phyloP scores from a whole-genome alignment of 2,329 filamentous ascomycete species.

The Hymenoscyphus repandus region DNA sequence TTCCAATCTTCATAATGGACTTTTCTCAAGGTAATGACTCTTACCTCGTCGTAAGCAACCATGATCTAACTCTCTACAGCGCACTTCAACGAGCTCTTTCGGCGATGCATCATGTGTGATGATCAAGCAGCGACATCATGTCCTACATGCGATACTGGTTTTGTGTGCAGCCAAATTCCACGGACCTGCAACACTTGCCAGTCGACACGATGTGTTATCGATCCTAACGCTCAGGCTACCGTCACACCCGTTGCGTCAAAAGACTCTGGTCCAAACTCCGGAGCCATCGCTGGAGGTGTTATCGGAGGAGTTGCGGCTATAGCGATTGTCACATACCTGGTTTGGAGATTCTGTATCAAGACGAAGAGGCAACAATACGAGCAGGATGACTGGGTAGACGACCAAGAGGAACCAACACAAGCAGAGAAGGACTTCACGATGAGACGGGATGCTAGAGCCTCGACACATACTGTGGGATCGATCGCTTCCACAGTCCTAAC shows the following conservation, averaged over 20 bases:
- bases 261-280: slow-evolving; percentile 57
- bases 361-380: slow-evolving; percentile 65
- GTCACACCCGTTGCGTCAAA: slow-evolving; percentile 27
- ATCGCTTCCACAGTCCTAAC: slow-evolving; percentile 95
- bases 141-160: slow-evolving; percentile 31
- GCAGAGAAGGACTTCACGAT: slow-evolving; percentile 49
- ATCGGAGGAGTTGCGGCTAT: slow-evolving; percentile 77
- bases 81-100: slow-evolving; percentile 39
- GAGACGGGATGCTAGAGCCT: slow-evolving; percentile 59
- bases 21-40: slow-evolving; percentile 13
- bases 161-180: slow-evolving; percentile 50
- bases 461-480: slow-evolving; percentile 80
- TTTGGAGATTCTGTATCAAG: slow-evolving; percentile 87
- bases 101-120: slow-evolving; percentile 53
- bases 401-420: slow-evolving; percentile 44
- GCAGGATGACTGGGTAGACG: slow-evolving; percentile 50
- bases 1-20: slow-evolving; percentile 4
- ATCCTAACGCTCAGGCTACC: slow-evolving; percentile 23
- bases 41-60: background rate
- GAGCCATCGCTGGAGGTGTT: slow-evolving; percentile 88
- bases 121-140: slow-evolving; percentile 47
- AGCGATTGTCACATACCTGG: slow-evolving; percentile 67
- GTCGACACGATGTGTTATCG: slow-evolving; percentile 47
- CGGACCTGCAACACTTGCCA: slow-evolving; percentile 57
- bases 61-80: slow-evolving; percentile 19